Base-by-base conservation (phyloP, 495 filamentous ascomycete genomes). In the Podospora appendiculata region DNA sequence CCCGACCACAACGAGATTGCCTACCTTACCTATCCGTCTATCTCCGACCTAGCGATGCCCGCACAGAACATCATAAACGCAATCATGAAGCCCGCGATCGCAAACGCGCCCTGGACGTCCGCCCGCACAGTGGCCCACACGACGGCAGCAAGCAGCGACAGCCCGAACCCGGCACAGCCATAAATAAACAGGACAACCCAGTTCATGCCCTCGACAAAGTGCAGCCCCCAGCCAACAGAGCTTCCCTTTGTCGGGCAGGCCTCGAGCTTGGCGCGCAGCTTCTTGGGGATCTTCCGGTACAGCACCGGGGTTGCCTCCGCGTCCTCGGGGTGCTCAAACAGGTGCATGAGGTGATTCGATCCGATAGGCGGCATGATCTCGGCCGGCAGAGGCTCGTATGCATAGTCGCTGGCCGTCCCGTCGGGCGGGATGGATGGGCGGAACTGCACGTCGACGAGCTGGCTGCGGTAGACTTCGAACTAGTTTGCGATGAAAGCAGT, bases 1-100 rank as follows among this genome's bases (percentile, higher is more conserved):
- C 25, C 5, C 25, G 5, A 5, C 5, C 5, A 25, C 25, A 25
- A 25, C 25, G 25, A 25, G 25, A 25, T 25, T n/a, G n/a, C n/a
- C 25, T 5, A 25, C 2, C 2, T 25, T 25, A 2, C 25, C 25
- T 25, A 25, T 25, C 25, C 25, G 5, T 25, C 2, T 2, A 38
- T 38, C 36, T 38, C 36, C 2, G 36, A 38, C 36, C 36, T 38
- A 10, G 13, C 9, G 10, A 38, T 13, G 10, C 36, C 36, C 43
- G 41, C 51, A 19, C 51, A 48, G 48, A 48, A 48, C 33, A 48
- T 6, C 39, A 54, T 34, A 48, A 54, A 54, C 38, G 51, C 51
- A 14, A 54, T 43, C 36, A 54, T 32, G 43, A 54, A 54, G 2
- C 36, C 51, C 8, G 41, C 51, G 18, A 54, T 54, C 11, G 38